Evolutionary conservation across 2,329 filamentous ascomycete species (phyloP).

Genomic region (Penicillium sp.): DNA sequence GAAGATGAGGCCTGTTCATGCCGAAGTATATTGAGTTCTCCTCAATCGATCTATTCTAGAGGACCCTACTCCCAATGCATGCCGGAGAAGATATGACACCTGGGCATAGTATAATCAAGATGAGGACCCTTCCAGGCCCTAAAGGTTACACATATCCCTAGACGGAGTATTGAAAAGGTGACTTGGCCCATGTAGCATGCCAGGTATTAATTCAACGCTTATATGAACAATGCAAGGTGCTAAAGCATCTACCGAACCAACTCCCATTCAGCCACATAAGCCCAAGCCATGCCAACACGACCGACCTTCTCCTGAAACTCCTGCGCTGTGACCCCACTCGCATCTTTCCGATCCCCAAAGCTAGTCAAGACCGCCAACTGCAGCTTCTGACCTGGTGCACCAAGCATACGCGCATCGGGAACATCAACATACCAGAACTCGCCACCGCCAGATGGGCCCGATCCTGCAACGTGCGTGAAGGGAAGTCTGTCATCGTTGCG

Average conservation of each 20-base stretch:
- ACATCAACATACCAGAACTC: constrained; percentile 83
- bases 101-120: too few relatives aligned
- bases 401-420: constrained; percentile 60
- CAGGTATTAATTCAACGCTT: background rate
- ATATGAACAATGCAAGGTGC: background rate
- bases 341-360: constrained; percentile 53
- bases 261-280: constrained; percentile 57
- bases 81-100: too few relatives aligned
- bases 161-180: too few relatives aligned
- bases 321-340: constrained; percentile 52
- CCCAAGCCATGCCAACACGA: constrained; percentile 51
- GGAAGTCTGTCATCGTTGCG: constrained; percentile 67
- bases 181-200: too few relatives aligned
- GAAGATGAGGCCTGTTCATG: too few relatives aligned
- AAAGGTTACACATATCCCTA: too few relatives aligned
- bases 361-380: constrained; percentile 63
- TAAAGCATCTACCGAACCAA: constrained; percentile 38
- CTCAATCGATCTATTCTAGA: too few relatives aligned
- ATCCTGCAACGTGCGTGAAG: constrained; percentile 55
- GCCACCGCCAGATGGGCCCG: constrained; percentile 61
- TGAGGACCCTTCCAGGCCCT: too few relatives aligned
- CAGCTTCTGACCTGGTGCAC: constrained; percentile 68
- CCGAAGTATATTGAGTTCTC: too few relatives aligned
- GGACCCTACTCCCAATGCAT: too few relatives aligned
- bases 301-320: constrained; percentile 53